Evolutionary conservation across 805 yeast genomes (phyloP).

Genomic region (Pichia sporocuriosa): DNA sequence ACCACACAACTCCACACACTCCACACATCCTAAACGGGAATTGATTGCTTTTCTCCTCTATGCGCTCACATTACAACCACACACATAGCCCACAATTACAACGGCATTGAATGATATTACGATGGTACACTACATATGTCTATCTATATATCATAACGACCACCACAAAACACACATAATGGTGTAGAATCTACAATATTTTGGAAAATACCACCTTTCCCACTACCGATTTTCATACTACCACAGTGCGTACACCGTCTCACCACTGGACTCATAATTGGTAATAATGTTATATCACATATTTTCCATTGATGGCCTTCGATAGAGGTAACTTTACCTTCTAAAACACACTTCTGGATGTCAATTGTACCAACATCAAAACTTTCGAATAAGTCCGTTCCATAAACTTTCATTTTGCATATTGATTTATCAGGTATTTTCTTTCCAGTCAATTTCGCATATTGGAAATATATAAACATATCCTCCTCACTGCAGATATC

Average conservation of each 20-base stretch:
- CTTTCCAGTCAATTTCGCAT: slow-evolving; percentile 5
- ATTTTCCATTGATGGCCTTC: slow-evolving; percentile 17
- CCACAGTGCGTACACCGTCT: slow-evolving; percentile 12
- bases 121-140: no score
- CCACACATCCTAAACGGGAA: no score
- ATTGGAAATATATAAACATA: slow-evolving; percentile 11
- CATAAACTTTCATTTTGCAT: slow-evolving; percentile 6
- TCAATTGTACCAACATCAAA: slow-evolving; percentile 4
- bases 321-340: neutral
- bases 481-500: slow-evolving; percentile 7
- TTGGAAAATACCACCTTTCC: slow-evolving; percentile 2
- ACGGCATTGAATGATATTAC: no score
- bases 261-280: slow-evolving; percentile 11
- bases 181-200: slow-evolving; percentile 7
- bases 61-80: no score
- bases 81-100: no score
- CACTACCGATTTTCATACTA: slow-evolving; percentile 1
- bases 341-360: neutral
- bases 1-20: no score
- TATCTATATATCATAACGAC: slow-evolving; percentile 7
- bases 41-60: no score
- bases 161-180: slow-evolving; percentile 16
- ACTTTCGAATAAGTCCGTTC: slow-evolving; percentile 5
- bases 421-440: slow-evolving; percentile 4
- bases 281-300: slow-evolving; percentile 15